A percentile compares a stretch with the other conserved stretches of the same genome.
These are phyloP conservation scores for Darksidea phi DNA, from an alignment of 495 filamentous ascomycete genomes.

Conservation along the genomic window DNA sequence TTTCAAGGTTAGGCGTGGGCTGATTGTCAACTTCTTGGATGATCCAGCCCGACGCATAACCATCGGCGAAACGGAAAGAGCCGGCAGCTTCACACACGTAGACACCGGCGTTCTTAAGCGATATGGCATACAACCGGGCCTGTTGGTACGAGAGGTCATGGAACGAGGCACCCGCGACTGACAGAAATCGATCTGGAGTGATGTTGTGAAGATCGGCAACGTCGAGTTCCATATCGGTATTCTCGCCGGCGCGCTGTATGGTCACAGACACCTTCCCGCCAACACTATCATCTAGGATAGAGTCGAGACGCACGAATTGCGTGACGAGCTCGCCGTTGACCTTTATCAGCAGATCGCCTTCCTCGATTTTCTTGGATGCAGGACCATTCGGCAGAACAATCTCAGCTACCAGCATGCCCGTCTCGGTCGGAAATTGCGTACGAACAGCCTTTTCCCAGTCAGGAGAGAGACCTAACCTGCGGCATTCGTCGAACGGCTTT, in stretches of 20 bases:
- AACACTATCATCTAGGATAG: conserved; percentile 87
- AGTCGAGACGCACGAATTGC: conserved; percentile 89
- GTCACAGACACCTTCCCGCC: conserved; percentile 69
- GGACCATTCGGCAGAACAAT: conserved; percentile 90
- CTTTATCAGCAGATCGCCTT: conserved; percentile 93
- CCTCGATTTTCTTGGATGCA: conserved; percentile 77
- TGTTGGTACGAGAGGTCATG: conserved; percentile 96
- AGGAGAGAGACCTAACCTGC: conserved; percentile 77
- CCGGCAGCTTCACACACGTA: conserved; percentile 94
- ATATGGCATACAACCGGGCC: conserved; percentile 87
- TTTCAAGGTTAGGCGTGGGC: conserved; percentile 77
- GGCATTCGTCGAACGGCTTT: conserved; percentile 97
- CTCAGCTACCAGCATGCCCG: conserved; percentile 94
- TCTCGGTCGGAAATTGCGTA: conserved; percentile 83
- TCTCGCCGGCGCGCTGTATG: conserved; percentile 83
- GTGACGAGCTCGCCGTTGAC: conserved; percentile 94
- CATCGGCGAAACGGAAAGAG: conserved; percentile 84
- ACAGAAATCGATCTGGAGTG: conserved; percentile 92
- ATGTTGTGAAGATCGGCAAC: conserved; percentile 93
- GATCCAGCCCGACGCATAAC: conserved; percentile 86
- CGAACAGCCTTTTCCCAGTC: conserved; percentile 84
- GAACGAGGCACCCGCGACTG: conserved; percentile 89
- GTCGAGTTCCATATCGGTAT: conserved; percentile 78
- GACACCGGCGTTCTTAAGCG: conserved; percentile 71
- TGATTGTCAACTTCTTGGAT: conserved; percentile 90